Conservation (phyloP, 441 rosid genomes). For the Pelargonium australe region DNA sequence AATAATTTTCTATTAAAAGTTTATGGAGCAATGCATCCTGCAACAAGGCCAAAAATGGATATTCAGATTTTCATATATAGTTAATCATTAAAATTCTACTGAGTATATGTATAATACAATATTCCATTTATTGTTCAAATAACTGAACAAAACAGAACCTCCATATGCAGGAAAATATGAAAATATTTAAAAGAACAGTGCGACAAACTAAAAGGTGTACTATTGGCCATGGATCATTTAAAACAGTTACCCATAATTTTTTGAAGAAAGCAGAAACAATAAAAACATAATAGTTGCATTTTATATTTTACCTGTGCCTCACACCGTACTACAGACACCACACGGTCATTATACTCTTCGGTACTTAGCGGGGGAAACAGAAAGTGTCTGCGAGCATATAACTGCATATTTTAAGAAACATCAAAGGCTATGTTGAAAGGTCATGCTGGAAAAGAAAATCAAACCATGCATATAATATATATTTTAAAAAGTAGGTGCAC, state of each 20-base stretch:
- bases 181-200: background rate
- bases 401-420: slow-evolving; percentile 38
- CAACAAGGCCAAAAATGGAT: slow-evolving; percentile 19
- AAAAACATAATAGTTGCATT: background rate
- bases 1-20: slow-evolving; percentile 53
- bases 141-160: background rate
- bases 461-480: background rate
- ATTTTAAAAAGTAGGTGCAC: background rate
- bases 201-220: background rate
- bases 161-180: background rate
- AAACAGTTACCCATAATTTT: background rate
- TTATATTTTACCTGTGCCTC: slow-evolving; percentile 67
- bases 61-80: slow-evolving; percentile 15
- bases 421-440: slow-evolving; percentile 9
- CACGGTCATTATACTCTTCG: slow-evolving; percentile 74
- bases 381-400: slow-evolving; percentile 82
- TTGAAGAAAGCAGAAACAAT: background rate
- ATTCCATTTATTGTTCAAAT: background rate
- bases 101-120: background rate
- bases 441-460: background rate
- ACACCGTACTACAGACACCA: slow-evolving; percentile 73
- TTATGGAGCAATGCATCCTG: slow-evolving; percentile 84
- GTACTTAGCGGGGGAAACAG: slow-evolving; percentile 70
- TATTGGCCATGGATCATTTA: background rate
- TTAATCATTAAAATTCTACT: slow-evolving; percentile 9